These are phyloP conservation scores for Penicillium angulare DNA, from an alignment of 495 filamentous ascomycete genomes.

Conservation along the genomic window DNA sequence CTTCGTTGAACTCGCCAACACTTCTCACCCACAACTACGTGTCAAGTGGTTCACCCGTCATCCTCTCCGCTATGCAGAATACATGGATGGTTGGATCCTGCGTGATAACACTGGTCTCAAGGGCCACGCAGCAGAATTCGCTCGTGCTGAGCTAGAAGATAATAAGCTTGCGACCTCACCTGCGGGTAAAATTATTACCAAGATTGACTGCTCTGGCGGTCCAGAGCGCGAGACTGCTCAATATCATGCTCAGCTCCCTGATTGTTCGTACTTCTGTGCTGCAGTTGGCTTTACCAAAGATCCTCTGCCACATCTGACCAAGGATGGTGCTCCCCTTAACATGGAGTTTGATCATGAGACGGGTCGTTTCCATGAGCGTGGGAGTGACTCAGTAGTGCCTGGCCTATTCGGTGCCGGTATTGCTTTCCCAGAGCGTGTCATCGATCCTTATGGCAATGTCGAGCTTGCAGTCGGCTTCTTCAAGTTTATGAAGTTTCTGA, in stretches of 20 bases:
- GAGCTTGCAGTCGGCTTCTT: slow-evolving; percentile 61
- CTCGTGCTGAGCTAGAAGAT: slow-evolving; percentile 54
- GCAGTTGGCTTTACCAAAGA: slow-evolving; percentile 55
- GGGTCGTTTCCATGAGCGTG: slow-evolving; percentile 46
- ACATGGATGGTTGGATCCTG: slow-evolving; percentile 60
- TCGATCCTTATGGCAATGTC: slow-evolving; percentile 59
- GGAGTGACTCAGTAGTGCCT: slow-evolving; percentile 33
- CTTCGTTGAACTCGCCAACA: slow-evolving; percentile 49
- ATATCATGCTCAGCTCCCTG: slow-evolving; percentile 44
- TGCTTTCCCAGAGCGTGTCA: slow-evolving; percentile 58
- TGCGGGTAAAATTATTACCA: slow-evolving; percentile 49
- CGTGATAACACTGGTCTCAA: slow-evolving; percentile 65
- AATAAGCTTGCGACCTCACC: slow-evolving; percentile 42
- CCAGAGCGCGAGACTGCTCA: slow-evolving; percentile 34
- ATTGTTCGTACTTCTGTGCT: slow-evolving; percentile 50
- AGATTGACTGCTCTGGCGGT: slow-evolving; percentile 46
- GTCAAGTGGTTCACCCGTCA: slow-evolving; percentile 63
- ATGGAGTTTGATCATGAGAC: slow-evolving; percentile 50
- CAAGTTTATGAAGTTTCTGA: slow-evolving; percentile 64
- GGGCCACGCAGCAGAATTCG: slow-evolving; percentile 58
- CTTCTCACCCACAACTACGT: slow-evolving; percentile 50
- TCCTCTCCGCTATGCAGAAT: slow-evolving; percentile 58
- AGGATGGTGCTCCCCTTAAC: slow-evolving; percentile 27
- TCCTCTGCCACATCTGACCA: slow-evolving; percentile 42
- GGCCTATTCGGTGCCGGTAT: slow-evolving; percentile 60